Percentiles rank a stretch among this genome's conserved stretches.
These are phyloP conservation scores for Brettanomyces sp. DNA, from an alignment of 805 yeast genomes.

Conservation along the genomic window DNA sequence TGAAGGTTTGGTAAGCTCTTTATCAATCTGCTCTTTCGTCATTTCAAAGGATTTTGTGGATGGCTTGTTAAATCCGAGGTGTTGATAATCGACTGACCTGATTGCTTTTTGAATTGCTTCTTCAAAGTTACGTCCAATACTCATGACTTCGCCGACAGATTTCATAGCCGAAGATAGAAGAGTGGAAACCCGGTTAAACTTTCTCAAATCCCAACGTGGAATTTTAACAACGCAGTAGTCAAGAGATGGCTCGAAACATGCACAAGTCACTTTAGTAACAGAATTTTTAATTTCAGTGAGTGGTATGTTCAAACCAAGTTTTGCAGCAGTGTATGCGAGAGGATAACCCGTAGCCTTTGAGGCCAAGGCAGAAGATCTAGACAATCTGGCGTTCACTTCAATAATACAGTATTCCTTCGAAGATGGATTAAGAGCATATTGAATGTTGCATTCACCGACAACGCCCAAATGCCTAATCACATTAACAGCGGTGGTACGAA, in stretches of 20 bases:
- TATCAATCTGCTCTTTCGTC: constrained; percentile 68
- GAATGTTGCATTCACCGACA: constrained; percentile 98
- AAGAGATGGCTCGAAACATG: constrained; percentile 94
- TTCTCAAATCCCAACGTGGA: constrained; percentile 98
- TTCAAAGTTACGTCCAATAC: constrained; percentile 94
- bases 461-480: constrained; percentile 96
- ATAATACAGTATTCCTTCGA: constrained; percentile 93
- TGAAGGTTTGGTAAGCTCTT: constrained; percentile 92
- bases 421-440: constrained; percentile 89
- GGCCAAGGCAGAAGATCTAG: constrained; percentile 98
- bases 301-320: constrained; percentile 87
- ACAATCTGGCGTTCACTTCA: constrained; percentile 95
- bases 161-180: constrained; percentile 90
- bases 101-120: constrained; percentile 98
- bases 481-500: constrained; percentile 94
- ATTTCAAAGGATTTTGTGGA: constrained; percentile 48
- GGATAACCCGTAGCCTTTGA: constrained; percentile 99
- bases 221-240: constrained; percentile 96
- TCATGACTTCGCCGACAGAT: constrained; percentile 98
- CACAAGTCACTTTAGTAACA: constrained; percentile 88
- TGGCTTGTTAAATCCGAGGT: constrained; percentile 85
- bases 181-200: constrained; percentile 86
- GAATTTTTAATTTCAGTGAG: constrained; percentile 86
- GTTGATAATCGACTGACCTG: constrained; percentile 91
- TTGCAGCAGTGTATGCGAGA: constrained; percentile 95